These are phyloP conservation scores for Malus hybrid DNA, from an alignment of 331 rosid species.

Conservation along the genomic window DNA sequence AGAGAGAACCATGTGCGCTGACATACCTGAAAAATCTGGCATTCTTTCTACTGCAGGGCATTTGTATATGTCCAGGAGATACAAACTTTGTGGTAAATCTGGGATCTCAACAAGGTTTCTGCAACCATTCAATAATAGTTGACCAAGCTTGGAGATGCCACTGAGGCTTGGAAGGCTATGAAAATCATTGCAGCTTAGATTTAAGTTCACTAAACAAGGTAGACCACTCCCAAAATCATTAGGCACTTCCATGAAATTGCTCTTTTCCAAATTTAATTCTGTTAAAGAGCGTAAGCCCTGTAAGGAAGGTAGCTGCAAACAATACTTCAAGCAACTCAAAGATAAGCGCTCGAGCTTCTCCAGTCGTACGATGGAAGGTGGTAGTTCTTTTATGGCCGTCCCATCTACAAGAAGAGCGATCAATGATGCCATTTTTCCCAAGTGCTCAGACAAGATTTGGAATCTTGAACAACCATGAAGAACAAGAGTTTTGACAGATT, in stretches of 20 bases:
- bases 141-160: neutral
- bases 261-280: too few relatives aligned
- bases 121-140: neutral
- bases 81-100: neutral
- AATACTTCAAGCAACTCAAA: neutral
- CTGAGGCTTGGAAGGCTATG: neutral
- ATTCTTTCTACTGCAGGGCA: too few relatives aligned
- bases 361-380: neutral
- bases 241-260: neutral
- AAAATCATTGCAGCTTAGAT: neutral
- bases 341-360: neutral
- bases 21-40: too few relatives aligned
- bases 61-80: too few relatives aligned
- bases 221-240: neutral
- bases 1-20: too few relatives aligned
- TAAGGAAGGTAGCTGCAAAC: neutral
- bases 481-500: neutral
- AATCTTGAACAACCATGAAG: constrained; percentile 12
- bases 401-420: constrained; percentile 1
- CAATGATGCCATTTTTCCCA: constrained; percentile 10
- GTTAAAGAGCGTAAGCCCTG: neutral
- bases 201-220: neutral
- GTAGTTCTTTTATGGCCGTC: constrained; percentile 4
- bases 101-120: neutral
- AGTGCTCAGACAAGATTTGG: neutral